Percentiles rank a stretch among this genome's conserved stretches.
Conservation (phyloP, 2,329 filamentous ascomycete species). For the Alternaria arborescens region DNA sequence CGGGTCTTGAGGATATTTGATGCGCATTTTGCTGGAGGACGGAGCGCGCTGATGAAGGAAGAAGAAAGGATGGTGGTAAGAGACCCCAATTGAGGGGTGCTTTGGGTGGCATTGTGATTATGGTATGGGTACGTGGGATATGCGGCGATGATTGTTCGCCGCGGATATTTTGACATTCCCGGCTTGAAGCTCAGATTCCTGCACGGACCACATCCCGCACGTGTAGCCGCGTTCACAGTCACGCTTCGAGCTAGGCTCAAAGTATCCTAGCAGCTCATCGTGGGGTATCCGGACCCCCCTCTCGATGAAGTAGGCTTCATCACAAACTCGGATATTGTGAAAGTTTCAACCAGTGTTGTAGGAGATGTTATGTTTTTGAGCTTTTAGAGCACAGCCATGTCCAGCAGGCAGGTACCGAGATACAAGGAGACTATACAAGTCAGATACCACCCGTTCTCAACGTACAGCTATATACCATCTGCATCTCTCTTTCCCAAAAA, state of each 20-base stretch:
- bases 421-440: conserved; percentile 15
- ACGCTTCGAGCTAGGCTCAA: not conserved
- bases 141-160: conserved; percentile 17
- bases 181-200: not conserved
- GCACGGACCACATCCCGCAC: conserved; percentile 16
- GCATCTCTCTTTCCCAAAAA: not conserved
- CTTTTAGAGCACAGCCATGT: conserved; percentile 12
- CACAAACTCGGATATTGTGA: too few relatives aligned
- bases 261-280: not conserved
- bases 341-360: not conserved
- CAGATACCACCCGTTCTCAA: conserved; percentile 20
- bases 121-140: conserved; percentile 16
- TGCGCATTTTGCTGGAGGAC: conserved; percentile 31
- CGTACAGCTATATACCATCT: conserved; percentile 7
- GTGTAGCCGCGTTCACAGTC: conserved; percentile 11
- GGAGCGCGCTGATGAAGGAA: conserved; percentile 39
- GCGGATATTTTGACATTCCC: conserved; percentile 32
- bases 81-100: conserved; percentile 46
- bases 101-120: conserved; percentile 45
- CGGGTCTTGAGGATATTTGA: conserved; percentile 16
- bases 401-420: conserved; percentile 20
- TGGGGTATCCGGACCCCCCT: not conserved
- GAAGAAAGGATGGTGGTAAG: conserved; percentile 38
- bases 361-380: conserved; percentile 6
- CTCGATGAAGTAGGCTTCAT: not conserved